Evolutionary conservation across 2,329 filamentous ascomycete species (phyloP), one percentile per base, ranked within the genome.

Genomic region (Cladosporium sp.): DNA sequence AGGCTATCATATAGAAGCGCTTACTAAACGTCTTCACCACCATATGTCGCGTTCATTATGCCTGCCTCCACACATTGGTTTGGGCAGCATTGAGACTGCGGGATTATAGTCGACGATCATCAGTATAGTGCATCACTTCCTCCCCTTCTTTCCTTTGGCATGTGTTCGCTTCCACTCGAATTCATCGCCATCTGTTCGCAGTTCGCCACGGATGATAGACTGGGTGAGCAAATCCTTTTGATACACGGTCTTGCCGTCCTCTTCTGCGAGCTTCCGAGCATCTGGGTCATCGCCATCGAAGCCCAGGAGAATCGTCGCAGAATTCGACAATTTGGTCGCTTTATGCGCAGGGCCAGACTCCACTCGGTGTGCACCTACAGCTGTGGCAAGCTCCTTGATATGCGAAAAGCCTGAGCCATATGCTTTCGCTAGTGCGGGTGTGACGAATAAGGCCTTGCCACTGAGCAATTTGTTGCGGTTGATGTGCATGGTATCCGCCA

Each of bases 371-470:
- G 74, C 76, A 3, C 78, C 77, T 7, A 71, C 71, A 4, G 70
- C 68, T 34, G 66, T 67, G 19, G 67, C 70, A 0, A 79, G 68
- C 4, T 68, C 62, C 34, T 73, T 66, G 4, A 80, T 69, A n/a
- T 75, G 72, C 1, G 62, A 56, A 60, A 75, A 78, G 2, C 66
- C 66, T 3, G 71, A 70, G 4, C 65, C 67, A n/a, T 72, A 70
- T n/a, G 66, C 64, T 19, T 64, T 65, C 36, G 70, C 70, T 15
- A 77, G 66, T 2, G 70, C 65, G 9, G 70, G 70, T 0, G 79
- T 80, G 65, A 81, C 75, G 63, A 78, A 81, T 24, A 82, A 69
- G 6, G 72, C 75, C 61, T 76, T 78, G 58, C 76, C 76, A 1
- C 70, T 58, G 65, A 84, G 83, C 0, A 82, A 75, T 56, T 77